Conservation (phyloP, 352 stramenopile species). For the Phytophthora pisi region DNA sequence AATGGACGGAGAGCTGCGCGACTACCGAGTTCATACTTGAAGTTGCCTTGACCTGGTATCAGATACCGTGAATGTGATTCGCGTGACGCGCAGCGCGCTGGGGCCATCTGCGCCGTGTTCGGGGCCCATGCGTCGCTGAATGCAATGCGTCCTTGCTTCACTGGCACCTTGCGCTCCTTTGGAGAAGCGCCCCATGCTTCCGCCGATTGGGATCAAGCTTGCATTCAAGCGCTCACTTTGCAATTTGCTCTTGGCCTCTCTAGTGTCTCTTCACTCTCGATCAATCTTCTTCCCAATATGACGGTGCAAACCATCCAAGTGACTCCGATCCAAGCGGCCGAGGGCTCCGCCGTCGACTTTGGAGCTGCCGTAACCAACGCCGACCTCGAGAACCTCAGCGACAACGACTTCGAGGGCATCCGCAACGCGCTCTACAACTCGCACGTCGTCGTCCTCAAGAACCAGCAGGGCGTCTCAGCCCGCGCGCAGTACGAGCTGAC, state of each 20-base stretch:
- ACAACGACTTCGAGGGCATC: constrained; percentile 31
- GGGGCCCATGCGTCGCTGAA: background rate
- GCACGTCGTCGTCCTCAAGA: constrained; percentile 40
- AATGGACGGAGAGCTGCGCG: background rate
- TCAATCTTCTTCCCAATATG: constrained; percentile 7
- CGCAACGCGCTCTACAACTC: constrained; percentile 34
- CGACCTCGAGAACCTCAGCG: constrained; percentile 30
- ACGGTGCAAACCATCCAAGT: constrained; percentile 22
- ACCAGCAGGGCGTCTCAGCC: constrained; percentile 29
- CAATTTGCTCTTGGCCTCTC: constrained; percentile 10
- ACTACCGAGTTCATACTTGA: background rate
- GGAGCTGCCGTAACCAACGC: constrained; percentile 24
- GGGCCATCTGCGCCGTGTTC: constrained; percentile 13
- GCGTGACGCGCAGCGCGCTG: constrained; percentile 24
- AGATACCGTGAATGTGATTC: constrained; percentile 23
- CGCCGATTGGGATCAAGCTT: too few relatives aligned
- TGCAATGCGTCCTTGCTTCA: background rate
- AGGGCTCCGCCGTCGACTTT: constrained; percentile 30
- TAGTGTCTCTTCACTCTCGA: constrained; percentile 1
- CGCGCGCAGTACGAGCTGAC: constrained; percentile 37
- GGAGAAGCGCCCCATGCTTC: background rate
- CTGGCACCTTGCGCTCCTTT: background rate
- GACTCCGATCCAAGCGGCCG: constrained; percentile 20
- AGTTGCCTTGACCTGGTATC: background rate
- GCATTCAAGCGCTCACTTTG: constrained; percentile 2